A percentile compares a stretch with the other conserved stretches of the same genome.
phyloP scores from a whole-genome alignment of 2,329 filamentous ascomycete genomes.

The Elsinoe batatas region DNA sequence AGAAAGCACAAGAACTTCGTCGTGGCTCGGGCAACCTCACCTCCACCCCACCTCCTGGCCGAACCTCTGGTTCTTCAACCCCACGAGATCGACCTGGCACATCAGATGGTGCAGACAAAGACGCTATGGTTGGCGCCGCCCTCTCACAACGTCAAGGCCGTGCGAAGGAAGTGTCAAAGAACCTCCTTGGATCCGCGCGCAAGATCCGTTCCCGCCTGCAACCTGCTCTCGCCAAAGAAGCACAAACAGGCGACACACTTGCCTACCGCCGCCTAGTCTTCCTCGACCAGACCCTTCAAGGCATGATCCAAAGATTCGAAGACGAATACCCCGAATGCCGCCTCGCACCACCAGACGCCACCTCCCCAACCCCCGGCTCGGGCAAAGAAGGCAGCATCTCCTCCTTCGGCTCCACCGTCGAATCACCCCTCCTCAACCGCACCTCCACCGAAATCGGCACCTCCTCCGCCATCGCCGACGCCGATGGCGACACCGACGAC shows the following conservation, averaged over 20 bases:
- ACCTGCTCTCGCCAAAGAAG: conserved; percentile 69
- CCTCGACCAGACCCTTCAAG: conserved; percentile 76
- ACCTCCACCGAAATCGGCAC: conserved; percentile 20
- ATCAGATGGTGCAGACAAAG: conserved; percentile 20
- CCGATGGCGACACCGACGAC: conserved; percentile 23
- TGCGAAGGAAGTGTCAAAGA: conserved; percentile 88
- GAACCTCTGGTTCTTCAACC: conserved; percentile 37
- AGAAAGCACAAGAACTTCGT: conserved; percentile 48
- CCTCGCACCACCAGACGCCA: conserved; percentile 27
- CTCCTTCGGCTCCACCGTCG: conserved; percentile 1
- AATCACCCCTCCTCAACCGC: conserved; percentile 18
- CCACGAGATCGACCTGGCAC: conserved; percentile 14
- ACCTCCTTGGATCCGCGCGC: conserved; percentile 73
- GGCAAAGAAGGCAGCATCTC: conserved; percentile 9
- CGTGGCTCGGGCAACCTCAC: conserved; percentile 37
- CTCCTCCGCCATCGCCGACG: conserved; percentile 16
- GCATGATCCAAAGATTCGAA: conserved; percentile 92
- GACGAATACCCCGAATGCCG: conserved; percentile 91
- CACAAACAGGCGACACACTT: conserved; percentile 58
- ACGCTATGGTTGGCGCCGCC: not conserved
- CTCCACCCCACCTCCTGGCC: conserved; percentile 42
- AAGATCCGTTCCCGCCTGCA: conserved; percentile 80
- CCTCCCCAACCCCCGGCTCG: conserved; percentile 18
- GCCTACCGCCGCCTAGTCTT: conserved; percentile 75
- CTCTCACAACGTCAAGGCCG: conserved; percentile 42